Percentiles rank a stretch among this genome's conserved stretches.
Evolutionary conservation across 192 early-diverging fungal species (phyloP).

Genomic region (Mortierella hygrophila): DNA sequence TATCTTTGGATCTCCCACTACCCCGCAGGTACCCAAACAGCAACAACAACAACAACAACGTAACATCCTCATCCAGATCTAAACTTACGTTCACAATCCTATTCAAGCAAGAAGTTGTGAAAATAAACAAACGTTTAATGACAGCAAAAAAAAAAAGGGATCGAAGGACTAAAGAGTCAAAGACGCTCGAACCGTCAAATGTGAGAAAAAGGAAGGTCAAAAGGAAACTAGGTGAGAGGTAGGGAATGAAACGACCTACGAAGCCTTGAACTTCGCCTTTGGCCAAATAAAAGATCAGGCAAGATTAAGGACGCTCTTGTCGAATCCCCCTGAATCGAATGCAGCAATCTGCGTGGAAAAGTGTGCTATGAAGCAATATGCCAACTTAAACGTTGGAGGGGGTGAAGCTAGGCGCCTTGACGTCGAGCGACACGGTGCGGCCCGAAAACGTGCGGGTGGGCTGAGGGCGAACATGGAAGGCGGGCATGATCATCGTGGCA

Average conservation of each 20-base stretch:
- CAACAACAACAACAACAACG: slow-evolving; percentile 19
- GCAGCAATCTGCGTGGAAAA: slow-evolving; percentile 1
- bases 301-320: neutral
- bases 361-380: neutral
- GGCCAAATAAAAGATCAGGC: neutral
- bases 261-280: neutral
- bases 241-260: neutral
- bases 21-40: slow-evolving; percentile 12
- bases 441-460: slow-evolving; percentile 24
- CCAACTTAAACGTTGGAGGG: slow-evolving; percentile 14
- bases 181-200: neutral
- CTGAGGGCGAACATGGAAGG: slow-evolving; percentile 31
- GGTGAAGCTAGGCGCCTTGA: slow-evolving; percentile 37
- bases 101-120: neutral
- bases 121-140: slow-evolving; percentile 8
- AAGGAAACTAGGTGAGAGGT: neutral
- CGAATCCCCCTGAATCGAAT: neutral
- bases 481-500: slow-evolving; percentile 49
- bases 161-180: neutral
- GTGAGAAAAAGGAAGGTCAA: neutral
- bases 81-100: neutral
- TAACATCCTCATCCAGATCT: slow-evolving; percentile 47
- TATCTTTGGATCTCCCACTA: slow-evolving; percentile 31
- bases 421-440: slow-evolving; percentile 28
- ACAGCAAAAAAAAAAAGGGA: neutral